A percentile compares a stretch with the other conserved stretches of the same genome.
Conservation (phyloP, 352 stramenopile species). For the Pythium aristosporum region DNA sequence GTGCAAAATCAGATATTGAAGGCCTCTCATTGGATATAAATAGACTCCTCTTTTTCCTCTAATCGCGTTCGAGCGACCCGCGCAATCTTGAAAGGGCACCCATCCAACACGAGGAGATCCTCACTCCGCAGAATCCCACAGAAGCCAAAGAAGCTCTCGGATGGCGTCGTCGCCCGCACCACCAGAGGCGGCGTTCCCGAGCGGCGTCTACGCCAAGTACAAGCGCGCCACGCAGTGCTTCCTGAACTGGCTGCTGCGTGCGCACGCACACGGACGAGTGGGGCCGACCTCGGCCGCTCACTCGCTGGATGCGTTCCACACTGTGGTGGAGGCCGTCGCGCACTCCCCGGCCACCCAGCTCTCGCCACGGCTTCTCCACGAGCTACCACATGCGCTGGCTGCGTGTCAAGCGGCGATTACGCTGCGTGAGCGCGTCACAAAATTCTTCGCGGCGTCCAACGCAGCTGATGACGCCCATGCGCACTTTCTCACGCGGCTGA, state of each 20-base stretch:
- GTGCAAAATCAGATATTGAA: neutral
- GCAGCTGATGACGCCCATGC: neutral
- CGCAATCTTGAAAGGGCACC: neutral
- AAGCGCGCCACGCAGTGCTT: constrained; percentile 20
- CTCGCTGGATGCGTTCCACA: constrained; percentile 1
- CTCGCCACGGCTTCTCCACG: neutral
- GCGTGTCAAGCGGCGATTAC: constrained; percentile 15
- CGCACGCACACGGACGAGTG: neutral
- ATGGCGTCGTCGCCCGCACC: neutral
- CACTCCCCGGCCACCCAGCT: neutral
- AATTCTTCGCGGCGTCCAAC: neutral
- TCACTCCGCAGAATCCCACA: too few species aligned
- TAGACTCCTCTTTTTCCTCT: neutral
- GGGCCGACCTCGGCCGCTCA: neutral
- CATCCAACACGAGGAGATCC: neutral
- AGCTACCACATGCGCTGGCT: constrained; percentile 4
- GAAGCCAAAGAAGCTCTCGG: neutral
- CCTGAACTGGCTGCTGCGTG: constrained; percentile 17
- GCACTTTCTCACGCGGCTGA: constrained; percentile 7
- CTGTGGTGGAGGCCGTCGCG: constrained; percentile 2
- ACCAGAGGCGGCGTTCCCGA: neutral
- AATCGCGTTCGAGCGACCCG: too few species aligned
- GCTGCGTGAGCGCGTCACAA: constrained; percentile 5
- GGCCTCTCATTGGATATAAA: neutral
- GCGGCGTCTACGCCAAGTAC: constrained; percentile 15